Conservation (phyloP, 352 stramenopile species). For the Pythium coloratum region DNA sequence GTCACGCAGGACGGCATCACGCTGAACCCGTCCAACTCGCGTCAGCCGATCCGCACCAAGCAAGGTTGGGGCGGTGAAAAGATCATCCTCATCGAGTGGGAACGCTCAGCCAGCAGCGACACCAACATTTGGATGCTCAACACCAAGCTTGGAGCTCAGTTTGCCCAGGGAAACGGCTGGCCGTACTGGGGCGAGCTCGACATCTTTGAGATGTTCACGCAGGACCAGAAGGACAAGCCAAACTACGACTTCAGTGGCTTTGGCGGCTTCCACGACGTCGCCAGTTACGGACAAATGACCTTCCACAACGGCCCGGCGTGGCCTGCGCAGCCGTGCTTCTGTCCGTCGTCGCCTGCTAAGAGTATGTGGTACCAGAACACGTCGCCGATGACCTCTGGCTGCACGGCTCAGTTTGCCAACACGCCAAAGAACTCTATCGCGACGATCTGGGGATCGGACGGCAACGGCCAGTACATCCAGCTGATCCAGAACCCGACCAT, state of each 20-base stretch:
- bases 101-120: conserved; percentile 56
- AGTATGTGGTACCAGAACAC: conserved; percentile 55
- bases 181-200: conserved; percentile 77
- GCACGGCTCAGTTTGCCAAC: conserved; percentile 70
- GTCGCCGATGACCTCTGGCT: conserved; percentile 60
- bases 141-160: conserved; percentile 66
- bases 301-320: conserved; percentile 66
- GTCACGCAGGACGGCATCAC: conserved; percentile 53
- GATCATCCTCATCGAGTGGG: conserved; percentile 72
- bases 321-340: conserved; percentile 50
- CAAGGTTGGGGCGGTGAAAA: conserved; percentile 69
- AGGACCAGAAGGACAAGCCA: conserved; percentile 40
- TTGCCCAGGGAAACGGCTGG: conserved; percentile 56
- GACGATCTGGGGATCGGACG: conserved; percentile 59
- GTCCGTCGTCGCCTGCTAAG: conserved; percentile 50
- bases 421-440: conserved; percentile 60
- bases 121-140: conserved; percentile 88
- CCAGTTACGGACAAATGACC: conserved; percentile 69
- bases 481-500: conserved; percentile 73
- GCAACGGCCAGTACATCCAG: conserved; percentile 65
- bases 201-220: conserved; percentile 85
- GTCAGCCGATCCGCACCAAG: conserved; percentile 58
- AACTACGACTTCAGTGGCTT: conserved; percentile 59
- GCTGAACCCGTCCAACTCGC: conserved; percentile 49
- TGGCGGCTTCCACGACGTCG: conserved; percentile 34